Evolutionary conservation across 1,139 yeast species (phyloP), one percentile per base, ranked within the genome.

Genomic region (Geotrichum fermentans): DNA sequence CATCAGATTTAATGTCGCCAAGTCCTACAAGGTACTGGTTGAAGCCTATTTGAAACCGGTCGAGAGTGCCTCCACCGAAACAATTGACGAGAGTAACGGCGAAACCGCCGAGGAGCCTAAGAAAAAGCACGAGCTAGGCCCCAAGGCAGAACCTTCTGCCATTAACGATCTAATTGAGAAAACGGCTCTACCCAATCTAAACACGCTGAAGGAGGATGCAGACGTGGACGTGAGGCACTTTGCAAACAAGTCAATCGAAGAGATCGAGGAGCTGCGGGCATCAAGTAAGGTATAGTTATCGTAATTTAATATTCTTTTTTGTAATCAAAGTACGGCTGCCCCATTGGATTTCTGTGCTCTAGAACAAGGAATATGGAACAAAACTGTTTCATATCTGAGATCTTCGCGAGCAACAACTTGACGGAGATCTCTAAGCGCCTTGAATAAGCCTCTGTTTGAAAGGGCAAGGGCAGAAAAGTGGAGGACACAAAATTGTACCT

Each of bases 1-100:
- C 66, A 90, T 92, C 58, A 77, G 97, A 64, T 92, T 92, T 72
- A 92, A 90, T 66, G 90, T 87, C 55, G 97, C 98, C 24, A 89
- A 87, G 68, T 79, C 95, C 24, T 82, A 84, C 63, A 74, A 79
- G 41, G 73, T 75, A 16, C 72, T 86, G 43, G 81, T 77, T 35
- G 75, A 78, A 63, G 74, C 77, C 34, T 73, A 79, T 58, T 60
- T 68, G 43, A 63, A 66, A 52, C 55, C 50, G 36, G 45, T 43
- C 6, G 50, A 42, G 11, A 29, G 21, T 1, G 47, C 3, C 24
- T 14, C 26, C 5, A 17, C 14, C 7, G 38, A 28, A 2, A 16
- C 40, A 2, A 17, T 26, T 13, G 43, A 24, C 3, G 41, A 43
- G 16, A 32, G 14, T 2, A 35, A 26, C 5, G 22, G 30, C 11